These are phyloP conservation scores for Naegleria fowleri DNA, from an alignment of 208 protist genomes.

Conservation along the genomic window DNA sequence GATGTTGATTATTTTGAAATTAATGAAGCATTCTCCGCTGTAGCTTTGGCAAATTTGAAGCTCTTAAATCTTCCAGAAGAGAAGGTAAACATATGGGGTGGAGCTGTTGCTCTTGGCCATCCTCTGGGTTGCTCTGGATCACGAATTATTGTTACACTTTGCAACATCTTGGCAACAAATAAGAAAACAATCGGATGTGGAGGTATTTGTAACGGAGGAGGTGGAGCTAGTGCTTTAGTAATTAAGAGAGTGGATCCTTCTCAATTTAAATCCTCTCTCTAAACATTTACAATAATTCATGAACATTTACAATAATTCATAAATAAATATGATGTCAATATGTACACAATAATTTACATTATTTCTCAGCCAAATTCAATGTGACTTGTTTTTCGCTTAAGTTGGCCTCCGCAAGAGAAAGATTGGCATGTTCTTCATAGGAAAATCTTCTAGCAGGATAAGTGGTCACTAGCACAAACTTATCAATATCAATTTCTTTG, in stretches of 20 bases:
- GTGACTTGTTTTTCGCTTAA: not conserved
- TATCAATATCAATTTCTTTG: not conserved
- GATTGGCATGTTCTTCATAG: not conserved
- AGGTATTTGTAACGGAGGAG: slow-evolving; percentile 88
- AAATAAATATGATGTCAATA: too few species aligned
- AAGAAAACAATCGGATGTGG: slow-evolving; percentile 65
- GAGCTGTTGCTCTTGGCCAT: slow-evolving; percentile 86
- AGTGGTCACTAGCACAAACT: not conserved
- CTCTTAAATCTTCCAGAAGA: slow-evolving; percentile 63
- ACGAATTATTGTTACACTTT: slow-evolving; percentile 70
- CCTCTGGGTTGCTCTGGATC: slow-evolving; percentile 82
- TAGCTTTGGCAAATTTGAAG: slow-evolving; percentile 71
- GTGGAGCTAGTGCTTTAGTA: slow-evolving; percentile 78
- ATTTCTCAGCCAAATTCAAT: not conserved
- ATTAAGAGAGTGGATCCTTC: slow-evolving; percentile 45
- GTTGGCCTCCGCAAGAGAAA: not conserved
- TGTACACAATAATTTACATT: not conserved
- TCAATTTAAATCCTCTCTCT: not conserved
- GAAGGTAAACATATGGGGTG: slow-evolving; percentile 86
- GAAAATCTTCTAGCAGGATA: not conserved
- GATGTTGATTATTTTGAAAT: slow-evolving; percentile 84
- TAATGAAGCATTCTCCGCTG: slow-evolving; percentile 93
- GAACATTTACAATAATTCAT: too few species aligned
- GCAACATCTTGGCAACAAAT: slow-evolving; percentile 57
- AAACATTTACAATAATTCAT: not conserved